Conservation (phyloP, 2,329 filamentous ascomycete genomes). For the Leptodontidium sp. region DNA sequence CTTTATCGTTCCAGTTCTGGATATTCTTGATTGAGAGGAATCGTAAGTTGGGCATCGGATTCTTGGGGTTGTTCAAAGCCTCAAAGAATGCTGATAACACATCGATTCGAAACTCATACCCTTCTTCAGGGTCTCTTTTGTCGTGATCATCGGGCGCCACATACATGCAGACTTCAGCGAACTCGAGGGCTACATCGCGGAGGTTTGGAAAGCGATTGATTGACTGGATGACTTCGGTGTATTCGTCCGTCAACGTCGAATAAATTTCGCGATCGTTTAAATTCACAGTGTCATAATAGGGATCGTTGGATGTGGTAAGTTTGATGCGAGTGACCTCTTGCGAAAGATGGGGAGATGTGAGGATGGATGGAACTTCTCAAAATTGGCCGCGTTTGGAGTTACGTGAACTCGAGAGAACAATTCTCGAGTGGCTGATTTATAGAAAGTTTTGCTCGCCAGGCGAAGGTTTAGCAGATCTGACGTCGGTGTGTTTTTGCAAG, state of each 20-base stretch:
- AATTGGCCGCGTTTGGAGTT: not conserved
- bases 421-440: not conserved
- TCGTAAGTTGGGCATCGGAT: conserved; percentile 11
- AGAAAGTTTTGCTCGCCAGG: conserved; percentile 5
- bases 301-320: conserved; percentile 8
- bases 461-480: not conserved
- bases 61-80: conserved; percentile 8
- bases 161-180: not conserved
- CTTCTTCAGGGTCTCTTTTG: not conserved
- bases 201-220: conserved; percentile 26
- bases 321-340: conserved; percentile 6
- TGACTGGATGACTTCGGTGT: not conserved
- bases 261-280: no score
- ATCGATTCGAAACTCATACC: conserved; percentile 18
- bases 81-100: conserved; percentile 18
- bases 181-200: conserved; percentile 18
- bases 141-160: no score
- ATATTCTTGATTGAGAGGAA: conserved; percentile 27
- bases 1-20: conserved; percentile 24
- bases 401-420: conserved; percentile 21
- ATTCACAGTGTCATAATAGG: no score
- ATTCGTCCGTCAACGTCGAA: not conserved
- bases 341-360: no score
- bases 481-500: no score
- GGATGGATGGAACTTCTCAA: not conserved